phyloP scores from a whole-genome alignment of 352 stramenopile genomes.

The Phytophthora lateralis region DNA sequence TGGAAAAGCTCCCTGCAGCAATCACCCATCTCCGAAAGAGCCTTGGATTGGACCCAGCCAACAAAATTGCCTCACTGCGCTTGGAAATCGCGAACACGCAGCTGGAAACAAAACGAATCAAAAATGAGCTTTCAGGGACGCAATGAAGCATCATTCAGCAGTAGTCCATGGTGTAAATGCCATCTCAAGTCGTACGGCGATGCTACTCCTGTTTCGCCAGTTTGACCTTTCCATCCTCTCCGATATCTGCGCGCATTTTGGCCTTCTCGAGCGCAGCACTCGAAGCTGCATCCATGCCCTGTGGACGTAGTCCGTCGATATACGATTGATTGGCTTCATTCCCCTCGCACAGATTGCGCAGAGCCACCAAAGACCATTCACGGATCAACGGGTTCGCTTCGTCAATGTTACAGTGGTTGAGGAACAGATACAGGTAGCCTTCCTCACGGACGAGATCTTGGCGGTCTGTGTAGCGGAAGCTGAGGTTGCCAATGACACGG shows the following conservation, averaged over 20 bases:
- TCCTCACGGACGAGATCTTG: conserved; percentile 83
- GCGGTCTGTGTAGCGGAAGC: conserved; percentile 63
- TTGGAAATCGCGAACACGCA: conserved; percentile 29
- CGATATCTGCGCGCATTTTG: conserved; percentile 41
- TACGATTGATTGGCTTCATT: conserved; percentile 77
- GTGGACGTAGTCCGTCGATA: conserved; percentile 68
- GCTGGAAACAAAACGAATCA: conserved; percentile 21
- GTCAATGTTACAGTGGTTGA: conserved; percentile 92
- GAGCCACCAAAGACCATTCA: conserved; percentile 89
- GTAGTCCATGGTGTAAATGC: not conserved
- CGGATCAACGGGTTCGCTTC: conserved; percentile 87
- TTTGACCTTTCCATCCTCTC: conserved; percentile 36
- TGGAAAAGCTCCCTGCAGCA: conserved; percentile 18
- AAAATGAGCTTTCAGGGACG: conserved; percentile 14
- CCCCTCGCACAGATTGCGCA: conserved; percentile 90
- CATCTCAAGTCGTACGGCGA: not conserved
- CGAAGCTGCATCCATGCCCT: conserved; percentile 46
- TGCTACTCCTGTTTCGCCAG: conserved; percentile 24
- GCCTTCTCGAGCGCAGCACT: conserved; percentile 34
- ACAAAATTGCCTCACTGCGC: conserved; percentile 20
- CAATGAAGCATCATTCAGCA: not conserved
- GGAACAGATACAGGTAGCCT: conserved; percentile 78
- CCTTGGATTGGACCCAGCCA: conserved; percentile 22
- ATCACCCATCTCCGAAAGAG: conserved; percentile 27
- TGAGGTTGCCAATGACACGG: conserved; percentile 83